Conservation (phyloP, 2,329 filamentous ascomycete genomes). For the Aspergillus pseudonomiae region DNA sequence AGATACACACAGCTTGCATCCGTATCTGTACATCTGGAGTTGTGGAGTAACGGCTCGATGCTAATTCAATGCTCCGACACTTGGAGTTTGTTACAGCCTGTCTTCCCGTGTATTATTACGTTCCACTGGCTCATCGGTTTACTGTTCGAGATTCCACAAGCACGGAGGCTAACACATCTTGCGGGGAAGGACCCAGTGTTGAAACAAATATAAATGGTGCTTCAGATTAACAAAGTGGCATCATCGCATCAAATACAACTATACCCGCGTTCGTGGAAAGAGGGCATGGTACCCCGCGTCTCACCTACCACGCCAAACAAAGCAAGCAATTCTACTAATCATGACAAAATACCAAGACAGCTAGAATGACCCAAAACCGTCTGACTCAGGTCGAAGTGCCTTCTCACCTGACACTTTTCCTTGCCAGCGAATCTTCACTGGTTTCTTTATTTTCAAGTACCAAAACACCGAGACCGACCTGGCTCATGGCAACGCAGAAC, state of each 20-base stretch:
- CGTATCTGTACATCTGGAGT: background rate
- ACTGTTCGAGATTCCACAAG: background rate
- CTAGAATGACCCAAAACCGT: constrained; percentile 11
- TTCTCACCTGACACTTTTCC: constrained; percentile 2
- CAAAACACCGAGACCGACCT: background rate
- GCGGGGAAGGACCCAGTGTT: background rate
- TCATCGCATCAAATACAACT: constrained; percentile 24
- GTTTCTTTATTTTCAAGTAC: background rate
- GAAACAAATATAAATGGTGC: constrained; percentile 14
- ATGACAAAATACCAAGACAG: constrained; percentile 15
- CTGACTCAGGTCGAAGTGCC: background rate
- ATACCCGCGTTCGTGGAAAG: constrained; percentile 14
- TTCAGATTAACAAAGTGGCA: constrained; percentile 26
- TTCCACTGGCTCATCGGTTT: background rate
- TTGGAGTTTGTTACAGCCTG: background rate
- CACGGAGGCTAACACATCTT: background rate
- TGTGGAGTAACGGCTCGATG: background rate
- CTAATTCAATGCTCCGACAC: background rate
- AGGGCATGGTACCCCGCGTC: constrained; percentile 9
- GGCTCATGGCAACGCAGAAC: background rate
- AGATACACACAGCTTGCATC: background rate
- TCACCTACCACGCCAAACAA: constrained; percentile 11
- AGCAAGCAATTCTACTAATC: constrained; percentile 19
- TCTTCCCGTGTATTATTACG: background rate
- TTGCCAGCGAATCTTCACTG: background rate